These are phyloP conservation scores for Naganishia cerealis DNA, from an alignment of 1,284 basidiomycete genomes.

Conservation along the genomic window DNA sequence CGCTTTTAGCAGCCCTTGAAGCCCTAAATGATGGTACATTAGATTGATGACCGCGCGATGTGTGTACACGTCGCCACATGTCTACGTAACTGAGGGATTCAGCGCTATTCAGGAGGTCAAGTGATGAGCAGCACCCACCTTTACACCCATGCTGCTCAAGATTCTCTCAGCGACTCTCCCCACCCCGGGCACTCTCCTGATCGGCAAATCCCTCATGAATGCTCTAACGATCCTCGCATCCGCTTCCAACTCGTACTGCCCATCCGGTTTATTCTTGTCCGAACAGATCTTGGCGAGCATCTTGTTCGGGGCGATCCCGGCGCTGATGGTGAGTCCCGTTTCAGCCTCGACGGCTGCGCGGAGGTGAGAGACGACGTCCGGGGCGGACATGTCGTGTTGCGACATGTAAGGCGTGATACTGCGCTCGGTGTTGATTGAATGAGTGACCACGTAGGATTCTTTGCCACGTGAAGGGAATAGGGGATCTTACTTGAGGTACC, in stretches of 20 bases:
- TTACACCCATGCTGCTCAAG: slow-evolving; percentile 79
- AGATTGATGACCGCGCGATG: slow-evolving; percentile 70
- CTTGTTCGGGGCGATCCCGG: slow-evolving; percentile 79
- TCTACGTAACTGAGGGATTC: slow-evolving; percentile 64
- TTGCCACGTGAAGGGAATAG: neutral
- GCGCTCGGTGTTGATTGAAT: neutral
- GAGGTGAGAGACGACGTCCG: slow-evolving; percentile 75
- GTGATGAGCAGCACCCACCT: slow-evolving; percentile 57
- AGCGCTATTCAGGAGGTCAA: neutral
- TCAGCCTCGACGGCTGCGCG: slow-evolving; percentile 68
- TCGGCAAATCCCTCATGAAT: slow-evolving; percentile 60
- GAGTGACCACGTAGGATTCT: neutral
- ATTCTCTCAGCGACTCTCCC: slow-evolving; percentile 68
- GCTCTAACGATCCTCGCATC: slow-evolving; percentile 64
- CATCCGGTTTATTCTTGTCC: slow-evolving; percentile 95
- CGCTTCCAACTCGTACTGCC: slow-evolving; percentile 76
- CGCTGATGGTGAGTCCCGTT: slow-evolving; percentile 85
- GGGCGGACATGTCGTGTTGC: slow-evolving; percentile 65
- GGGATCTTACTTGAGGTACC: slow-evolving; percentile 72
- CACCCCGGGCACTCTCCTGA: slow-evolving; percentile 69
- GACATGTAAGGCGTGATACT: slow-evolving; percentile 63
- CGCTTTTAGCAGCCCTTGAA: slow-evolving; percentile 68
- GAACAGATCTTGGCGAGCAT: slow-evolving; percentile 90
- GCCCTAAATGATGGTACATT: slow-evolving; percentile 81
- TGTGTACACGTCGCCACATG: slow-evolving; percentile 78